Percentiles rank a stretch among this genome's conserved stretches.
Conservation (phyloP, 768 basidiomycete genomes). For the Lactifluus pinguis region DNA sequence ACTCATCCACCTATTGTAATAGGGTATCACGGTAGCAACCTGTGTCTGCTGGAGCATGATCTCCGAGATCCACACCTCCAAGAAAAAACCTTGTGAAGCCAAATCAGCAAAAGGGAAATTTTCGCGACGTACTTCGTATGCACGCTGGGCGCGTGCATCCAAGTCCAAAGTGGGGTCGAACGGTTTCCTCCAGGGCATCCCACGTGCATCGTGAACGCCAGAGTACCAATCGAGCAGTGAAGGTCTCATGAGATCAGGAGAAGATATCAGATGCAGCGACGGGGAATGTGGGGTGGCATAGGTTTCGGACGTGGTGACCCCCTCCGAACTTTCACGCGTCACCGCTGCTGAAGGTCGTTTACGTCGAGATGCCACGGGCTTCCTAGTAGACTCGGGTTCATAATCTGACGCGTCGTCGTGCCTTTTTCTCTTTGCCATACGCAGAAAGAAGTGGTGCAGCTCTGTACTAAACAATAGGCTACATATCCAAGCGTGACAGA, state of each 20-base stretch:
- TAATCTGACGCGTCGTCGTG: constrained; percentile 9
- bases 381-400: not conserved
- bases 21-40: constrained; percentile 87
- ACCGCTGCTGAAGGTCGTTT: not conserved
- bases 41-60: constrained; percentile 98
- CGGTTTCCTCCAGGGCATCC: constrained; percentile 90
- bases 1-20: constrained; percentile 83
- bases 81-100: not conserved
- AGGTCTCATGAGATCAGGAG: constrained; percentile 34
- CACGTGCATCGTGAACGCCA: constrained; percentile 51
- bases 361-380: not conserved
- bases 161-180: constrained; percentile 44
- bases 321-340: not conserved
- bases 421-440: constrained; percentile 8
- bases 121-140: constrained; percentile 68
- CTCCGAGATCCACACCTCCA: constrained; percentile 81
- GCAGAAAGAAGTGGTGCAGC: too few relatives aligned
- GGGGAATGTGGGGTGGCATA: constrained; percentile 27
- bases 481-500: too few relatives aligned
- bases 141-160: constrained; percentile 69
- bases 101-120: not conserved
- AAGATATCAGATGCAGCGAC: constrained; percentile 41
- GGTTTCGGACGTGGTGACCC: not conserved
- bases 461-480: too few relatives aligned
- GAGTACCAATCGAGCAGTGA: constrained; percentile 66